Evolutionary conservation across 2,329 filamentous ascomycete species (phyloP).

Genomic region (Metarhizium anisopliae): DNA sequence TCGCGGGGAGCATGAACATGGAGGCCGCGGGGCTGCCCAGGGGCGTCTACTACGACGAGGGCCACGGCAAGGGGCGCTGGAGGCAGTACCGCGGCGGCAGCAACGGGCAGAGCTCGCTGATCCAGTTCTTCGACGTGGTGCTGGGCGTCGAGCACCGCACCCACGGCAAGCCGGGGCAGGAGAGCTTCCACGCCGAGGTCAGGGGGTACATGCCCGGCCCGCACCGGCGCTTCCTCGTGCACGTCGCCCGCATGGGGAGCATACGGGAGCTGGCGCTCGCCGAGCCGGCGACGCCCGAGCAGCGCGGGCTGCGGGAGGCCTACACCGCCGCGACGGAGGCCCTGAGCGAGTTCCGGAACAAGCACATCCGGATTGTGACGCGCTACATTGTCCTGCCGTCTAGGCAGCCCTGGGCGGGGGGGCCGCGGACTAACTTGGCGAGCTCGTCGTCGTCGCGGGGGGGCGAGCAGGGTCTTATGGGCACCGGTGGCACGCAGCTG

Average conservation of each 20-base stretch:
- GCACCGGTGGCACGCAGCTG: conserved; percentile 79
- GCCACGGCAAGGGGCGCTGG: conserved; percentile 56
- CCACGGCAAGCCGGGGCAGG: conserved; percentile 24
- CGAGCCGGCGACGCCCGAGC: conserved; percentile 46
- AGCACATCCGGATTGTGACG: conserved; percentile 83
- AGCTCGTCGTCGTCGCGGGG: conserved; percentile 30
- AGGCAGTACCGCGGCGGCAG: conserved; percentile 79
- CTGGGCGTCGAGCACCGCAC: conserved; percentile 69
- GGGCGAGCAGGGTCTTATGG: conserved; percentile 49
- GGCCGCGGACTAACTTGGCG: conserved; percentile 30
- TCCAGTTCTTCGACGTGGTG: conserved; percentile 87
- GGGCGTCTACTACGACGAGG: conserved; percentile 78
- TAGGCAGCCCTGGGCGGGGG: conserved; percentile 26
- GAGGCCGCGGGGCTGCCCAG: conserved; percentile 69
- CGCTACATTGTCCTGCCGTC: conserved; percentile 84
- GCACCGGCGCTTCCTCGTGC: conserved; percentile 69
- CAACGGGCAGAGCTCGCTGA: conserved; percentile 86
- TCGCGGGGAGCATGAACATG: conserved; percentile 94
- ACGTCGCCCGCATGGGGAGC: conserved; percentile 61
- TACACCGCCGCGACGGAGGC: conserved; percentile 71
- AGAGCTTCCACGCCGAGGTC: conserved; percentile 56
- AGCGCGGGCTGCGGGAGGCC: conserved; percentile 25
- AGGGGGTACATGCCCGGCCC: conserved; percentile 83
- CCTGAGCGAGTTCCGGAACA: conserved; percentile 68
- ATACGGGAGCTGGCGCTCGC: conserved; percentile 59